Evolutionary conservation across 1,139 yeast genomes (phyloP), one percentile per base, ranked within the genome.

Genomic region (Pichia sp.): DNA sequence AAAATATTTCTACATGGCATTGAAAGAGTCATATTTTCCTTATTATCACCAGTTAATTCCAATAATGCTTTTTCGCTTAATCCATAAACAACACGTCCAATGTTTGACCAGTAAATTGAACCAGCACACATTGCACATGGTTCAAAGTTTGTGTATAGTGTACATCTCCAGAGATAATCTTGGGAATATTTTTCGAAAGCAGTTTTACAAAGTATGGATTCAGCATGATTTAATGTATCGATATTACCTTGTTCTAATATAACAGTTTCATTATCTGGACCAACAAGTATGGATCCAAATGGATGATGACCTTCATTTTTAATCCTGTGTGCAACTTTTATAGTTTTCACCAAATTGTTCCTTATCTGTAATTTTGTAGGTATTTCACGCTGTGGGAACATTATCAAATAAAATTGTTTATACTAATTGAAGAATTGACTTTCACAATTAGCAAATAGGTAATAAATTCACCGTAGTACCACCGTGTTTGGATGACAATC

Each of bases 121-220:
- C 62, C 62, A 16, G 58, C 51, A 42, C 62, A 58, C 61, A 58
- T 59, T 22, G 51, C 47, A 39, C 62, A 59, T 4, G 62, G 62
- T 47, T 59, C 62, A 39, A 59, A 58, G 35, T 53, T 57, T 6
- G 62, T 56, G 37, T 55, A 57, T n/a, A 59, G 45, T 3, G 61
- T 55, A 41, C 61, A 59, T 34, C 46, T 27, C 61, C 61, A 59
- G 1, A 58, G 48, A 39, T 38, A 55, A 2, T 47, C 56, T 5
- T 56, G 55, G 6, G 55, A 30, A 32, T 42, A 54, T 38, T 38
- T 41, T n/a, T 45, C 53, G 40, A 48, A 55, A 6, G 60, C 59
- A 8, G 41, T 29, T 27, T 55, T 40, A 28, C 58, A 55, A 6
- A 58, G 42, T n/a, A 58, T 55, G 12, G 52, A 37, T 40, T 59